phyloP scores from a whole-genome alignment of 2,329 filamentous ascomycete species.

The Arthrobotrys megalospora region DNA sequence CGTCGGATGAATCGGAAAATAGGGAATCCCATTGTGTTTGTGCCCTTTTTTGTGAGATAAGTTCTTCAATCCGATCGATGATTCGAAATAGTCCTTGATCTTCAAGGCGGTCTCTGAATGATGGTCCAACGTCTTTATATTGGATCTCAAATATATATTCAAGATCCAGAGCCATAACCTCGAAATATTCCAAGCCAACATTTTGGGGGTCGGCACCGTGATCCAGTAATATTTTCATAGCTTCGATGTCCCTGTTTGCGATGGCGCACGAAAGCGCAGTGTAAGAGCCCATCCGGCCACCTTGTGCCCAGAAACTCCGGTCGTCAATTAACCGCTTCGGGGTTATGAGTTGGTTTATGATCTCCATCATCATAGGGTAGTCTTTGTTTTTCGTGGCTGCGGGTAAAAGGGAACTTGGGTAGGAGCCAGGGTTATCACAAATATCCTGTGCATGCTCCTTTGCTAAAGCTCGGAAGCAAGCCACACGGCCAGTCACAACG shows the following conservation, averaged over 20 bases:
- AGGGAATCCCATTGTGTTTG: not conserved
- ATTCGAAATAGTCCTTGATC: not conserved
- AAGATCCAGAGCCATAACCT: not conserved
- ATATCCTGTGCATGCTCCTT: not conserved
- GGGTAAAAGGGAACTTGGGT: not conserved
- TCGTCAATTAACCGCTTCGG: not conserved
- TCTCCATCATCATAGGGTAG: constrained; percentile 8
- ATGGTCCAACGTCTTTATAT: not conserved
- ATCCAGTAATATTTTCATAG: constrained; percentile 10
- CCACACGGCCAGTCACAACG: not conserved
- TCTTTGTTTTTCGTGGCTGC: not conserved
- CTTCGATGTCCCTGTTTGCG: not conserved
- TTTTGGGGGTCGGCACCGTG: not conserved
- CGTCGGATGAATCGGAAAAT: not conserved
- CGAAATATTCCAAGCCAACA: not conserved
- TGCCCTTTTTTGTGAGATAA: not conserved
- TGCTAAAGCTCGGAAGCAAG: not conserved
- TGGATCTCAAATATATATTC: not conserved
- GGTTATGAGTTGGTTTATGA: not conserved
- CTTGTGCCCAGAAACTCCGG: not conserved
- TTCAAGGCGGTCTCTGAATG: not conserved
- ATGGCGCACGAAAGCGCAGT: constrained; percentile 15
- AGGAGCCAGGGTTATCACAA: not conserved
- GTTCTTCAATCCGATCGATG: constrained; percentile 1
- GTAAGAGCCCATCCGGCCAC: not conserved